Evolutionary conservation across 345 rosid species (phyloP), one percentile per base, ranked within the genome.

Genomic region (Aurinia saxatilis): DNA sequence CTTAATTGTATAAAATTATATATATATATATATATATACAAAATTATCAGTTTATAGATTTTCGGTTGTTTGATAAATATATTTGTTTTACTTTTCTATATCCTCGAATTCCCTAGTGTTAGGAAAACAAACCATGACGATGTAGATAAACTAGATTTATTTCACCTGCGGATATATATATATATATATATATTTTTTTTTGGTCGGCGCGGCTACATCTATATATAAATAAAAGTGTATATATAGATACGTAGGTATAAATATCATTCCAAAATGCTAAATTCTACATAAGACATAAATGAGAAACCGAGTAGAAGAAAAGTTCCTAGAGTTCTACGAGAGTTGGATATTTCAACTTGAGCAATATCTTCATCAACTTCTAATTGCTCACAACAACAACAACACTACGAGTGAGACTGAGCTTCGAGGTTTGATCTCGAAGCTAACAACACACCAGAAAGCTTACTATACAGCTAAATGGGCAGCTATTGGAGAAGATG

Each of bases 391-490:
- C 7, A 65, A 64, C 18, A 58, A 58, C 14, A 52, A 33, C 52
- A 45, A 38, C 42, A 70, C 49, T 42, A 16, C 6, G 40, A 57
- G 41, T 64, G 70, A 71, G 63, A 57, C 13, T n/a, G 78, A 79
- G 17, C 78, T 75, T 7, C 70, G 48, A 50, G 76, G 57, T 60
- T 53, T 92, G 67, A 79, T 86, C 5, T 76, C 89, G 0, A 83
- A 73, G 52, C 64, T 88, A 11, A 82, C 92, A 0, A 54, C 86
- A 12, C 98, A 88, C 70, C 79, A 77, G 79, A 88, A 92, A 72
- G 84, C 80, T 8, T 92, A 83, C 66, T 88, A 84, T 74, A 82
- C 84, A 3, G 68, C 63, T 0, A 92, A 92, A 75, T 92, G 96
- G 98, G 84, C 81, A 29, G 69, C 80, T 5, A 88, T 86, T 6